Base-by-base conservation (phyloP, 345 rosid genomes). In the Aurinia saxatilis region DNA sequence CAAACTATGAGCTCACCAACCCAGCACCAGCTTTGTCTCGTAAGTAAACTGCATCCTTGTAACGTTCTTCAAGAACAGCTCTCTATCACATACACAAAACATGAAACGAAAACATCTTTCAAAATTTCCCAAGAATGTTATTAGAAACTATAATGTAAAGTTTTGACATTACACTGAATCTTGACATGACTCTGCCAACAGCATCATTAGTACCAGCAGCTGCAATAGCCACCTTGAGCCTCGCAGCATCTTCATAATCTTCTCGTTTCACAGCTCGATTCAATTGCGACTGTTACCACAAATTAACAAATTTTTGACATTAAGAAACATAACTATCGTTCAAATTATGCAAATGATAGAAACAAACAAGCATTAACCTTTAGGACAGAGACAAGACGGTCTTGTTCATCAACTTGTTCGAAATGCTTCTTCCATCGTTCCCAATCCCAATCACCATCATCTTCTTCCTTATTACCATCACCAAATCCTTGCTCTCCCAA, bases 11-110 rank as follows among this genome's bases (percentile, higher is more conserved):
- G 68, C 88, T 79, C 72, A 92, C 98, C 89, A 92, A 68, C 45
- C 96, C 96, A 77, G 93, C 82, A 71, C 95, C 89, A 35, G 98
- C 91, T 67, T 76, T 67, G 66, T 92, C 96, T 69, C 91, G 79
- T 30, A 92, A 76, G 60, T 81, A 77, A 33, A 87, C 81, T 3
- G 98, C 98, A 70, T 92, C 98, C 45, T 58, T 74, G 67, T 82
- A 85, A 38, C 81, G 86, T 68, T 92, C 96, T 74, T 85, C 88
- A 52, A 62, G 63, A 23, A 92, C 39, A 33, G 93, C 96, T 72
- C 73, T 83, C 98, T 92, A 78, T 42, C 8, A 38, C 7, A 75
- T 48, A 79, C 8, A 11, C 57, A 52, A 14, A 34, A 50, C 25
- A 30, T 0, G 10, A 16, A 15, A 8, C 14, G 39, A 14, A 6